Base-by-base conservation (phyloP, 805 yeast genomes). In the Metschnikowia henanensis region DNA sequence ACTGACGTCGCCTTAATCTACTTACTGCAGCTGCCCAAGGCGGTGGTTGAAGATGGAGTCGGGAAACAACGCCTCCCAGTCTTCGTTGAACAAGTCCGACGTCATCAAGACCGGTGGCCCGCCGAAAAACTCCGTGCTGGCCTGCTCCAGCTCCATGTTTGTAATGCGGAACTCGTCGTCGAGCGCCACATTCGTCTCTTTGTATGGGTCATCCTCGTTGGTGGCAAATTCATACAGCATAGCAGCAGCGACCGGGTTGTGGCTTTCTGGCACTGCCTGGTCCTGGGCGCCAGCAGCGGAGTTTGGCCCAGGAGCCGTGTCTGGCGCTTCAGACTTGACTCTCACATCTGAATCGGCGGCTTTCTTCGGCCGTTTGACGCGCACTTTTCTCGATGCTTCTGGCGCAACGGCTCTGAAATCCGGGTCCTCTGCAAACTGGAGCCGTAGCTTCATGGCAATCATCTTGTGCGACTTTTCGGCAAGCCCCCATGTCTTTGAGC, bases 31-130 rank as follows among this genome's bases (percentile, higher is more conserved):
- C 7, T 25, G 25, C 13, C 25, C 37, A 16, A 33, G 5, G 6
- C 29, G 30, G 17, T 45, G 50, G 19, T 47, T 63, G 50, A 70
- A 66, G 35, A 66, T 62, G 39, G 70, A 71, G 52, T 73, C 78
- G 1, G 78, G 79, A 50, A 75, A 75, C 43, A 75, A 61, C 0
- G 74, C 63, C 45, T 72, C 79, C 80, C 79, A 75, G 48, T 72
- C 77, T 49, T 71, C 74, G 42, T 68, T 64, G 45, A 70, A 66
- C 55, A 72, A 62, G 43, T 72, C 77, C 2, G 78, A 70, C 2
- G 77, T 73, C 79, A 75, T 73, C 42, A 75, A 67, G 15, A 75
- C 70, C 5, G 79, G 79, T 0, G 79, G 80, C 2, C 80, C 79
- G 3, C 80, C 79, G 49, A 75, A 69, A 49, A 70, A 71, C 37